Conservation (phyloP, 2,329 filamentous ascomycete species). For the Colletotrichum eleusines region DNA sequence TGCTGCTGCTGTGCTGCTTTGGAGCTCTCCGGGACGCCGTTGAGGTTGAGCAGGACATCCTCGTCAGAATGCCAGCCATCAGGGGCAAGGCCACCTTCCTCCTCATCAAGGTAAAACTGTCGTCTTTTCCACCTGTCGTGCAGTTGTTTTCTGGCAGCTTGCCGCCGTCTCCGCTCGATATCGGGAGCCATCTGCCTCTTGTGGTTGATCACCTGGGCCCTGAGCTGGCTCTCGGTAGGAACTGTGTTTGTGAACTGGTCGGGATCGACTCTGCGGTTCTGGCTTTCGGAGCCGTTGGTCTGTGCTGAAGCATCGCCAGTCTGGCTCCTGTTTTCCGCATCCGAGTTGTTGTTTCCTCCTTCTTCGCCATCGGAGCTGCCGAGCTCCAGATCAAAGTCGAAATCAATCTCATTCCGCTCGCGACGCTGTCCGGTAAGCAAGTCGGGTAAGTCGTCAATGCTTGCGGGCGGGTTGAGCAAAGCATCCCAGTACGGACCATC, state of each 20-base stretch:
- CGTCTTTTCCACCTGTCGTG: slow-evolving; percentile 81
- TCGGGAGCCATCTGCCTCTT: slow-evolving; percentile 53
- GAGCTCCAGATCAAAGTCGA: slow-evolving; percentile 39
- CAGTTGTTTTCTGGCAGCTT: slow-evolving; percentile 63
- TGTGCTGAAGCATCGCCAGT: background rate
- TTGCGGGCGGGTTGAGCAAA: slow-evolving; percentile 60
- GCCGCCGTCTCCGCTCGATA: slow-evolving; percentile 55
- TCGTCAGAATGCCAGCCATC: slow-evolving; percentile 73
- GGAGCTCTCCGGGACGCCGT: slow-evolving; percentile 57
- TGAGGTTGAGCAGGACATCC: slow-evolving; percentile 62
- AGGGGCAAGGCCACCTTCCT: slow-evolving; percentile 79
- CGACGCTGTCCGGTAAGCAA: slow-evolving; percentile 50
- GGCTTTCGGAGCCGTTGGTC: slow-evolving; percentile 30
- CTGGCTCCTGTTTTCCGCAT: slow-evolving; percentile 45
- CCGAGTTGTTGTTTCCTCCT: slow-evolving; percentile 45
- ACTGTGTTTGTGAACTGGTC: slow-evolving; percentile 49
- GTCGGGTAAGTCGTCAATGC: slow-evolving; percentile 57
- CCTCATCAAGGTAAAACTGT: slow-evolving; percentile 86
- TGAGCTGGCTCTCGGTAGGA: slow-evolving; percentile 57
- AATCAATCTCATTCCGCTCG: slow-evolving; percentile 43
- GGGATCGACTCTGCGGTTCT: slow-evolving; percentile 43
- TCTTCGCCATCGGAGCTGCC: slow-evolving; percentile 44
- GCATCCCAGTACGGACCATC: slow-evolving; percentile 58
- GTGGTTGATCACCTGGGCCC: slow-evolving; percentile 53
- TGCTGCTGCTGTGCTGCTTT: slow-evolving; percentile 55